Evolutionary conservation across 768 basidiomycete genomes (phyloP).

Genomic region (Macrolepiota albuminosa): DNA sequence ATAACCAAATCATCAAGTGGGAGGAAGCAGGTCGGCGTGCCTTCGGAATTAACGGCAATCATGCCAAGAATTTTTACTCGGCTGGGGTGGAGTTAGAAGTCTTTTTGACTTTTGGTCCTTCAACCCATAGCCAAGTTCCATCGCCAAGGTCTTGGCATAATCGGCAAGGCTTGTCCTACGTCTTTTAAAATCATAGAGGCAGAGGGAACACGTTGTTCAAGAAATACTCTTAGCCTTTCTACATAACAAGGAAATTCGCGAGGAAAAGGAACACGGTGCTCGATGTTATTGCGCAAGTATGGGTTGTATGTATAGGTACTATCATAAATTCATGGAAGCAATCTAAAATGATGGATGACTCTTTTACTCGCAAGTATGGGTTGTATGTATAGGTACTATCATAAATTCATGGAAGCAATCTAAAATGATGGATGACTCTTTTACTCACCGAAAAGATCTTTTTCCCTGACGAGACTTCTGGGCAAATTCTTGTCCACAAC

Average conservation of each 20-base stretch:
- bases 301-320: not conserved
- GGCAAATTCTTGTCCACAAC: not conserved
- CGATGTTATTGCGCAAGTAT: too few species aligned
- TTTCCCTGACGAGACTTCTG: not conserved
- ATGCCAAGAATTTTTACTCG: too few species aligned
- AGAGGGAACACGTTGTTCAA: slow-evolving; percentile 21
- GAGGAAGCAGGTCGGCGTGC: too few species aligned
- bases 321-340: not conserved
- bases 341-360: not conserved
- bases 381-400: not conserved
- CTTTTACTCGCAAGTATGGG: not conserved
- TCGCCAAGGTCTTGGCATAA: slow-evolving; percentile 10
- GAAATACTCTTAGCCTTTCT: slow-evolving; percentile 25
- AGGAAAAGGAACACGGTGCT: slow-evolving; percentile 9
- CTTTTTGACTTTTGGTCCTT: too few species aligned
- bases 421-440: not conserved
- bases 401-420: not conserved
- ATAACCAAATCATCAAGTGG: too few species aligned
- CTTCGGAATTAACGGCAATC: too few species aligned
- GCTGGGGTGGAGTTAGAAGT: too few species aligned
- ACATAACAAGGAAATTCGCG: slow-evolving; percentile 23
- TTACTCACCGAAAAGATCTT: not conserved
- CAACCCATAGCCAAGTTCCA: slow-evolving; percentile 10
- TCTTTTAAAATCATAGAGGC: slow-evolving; percentile 15
- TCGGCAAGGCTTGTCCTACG: slow-evolving; percentile 9